A percentile compares a stretch with the other conserved stretches of the same genome.
These are phyloP conservation scores for Pseudogymnoascus sp. DNA, from an alignment of 2,329 filamentous ascomycete species.

Conservation along the genomic window DNA sequence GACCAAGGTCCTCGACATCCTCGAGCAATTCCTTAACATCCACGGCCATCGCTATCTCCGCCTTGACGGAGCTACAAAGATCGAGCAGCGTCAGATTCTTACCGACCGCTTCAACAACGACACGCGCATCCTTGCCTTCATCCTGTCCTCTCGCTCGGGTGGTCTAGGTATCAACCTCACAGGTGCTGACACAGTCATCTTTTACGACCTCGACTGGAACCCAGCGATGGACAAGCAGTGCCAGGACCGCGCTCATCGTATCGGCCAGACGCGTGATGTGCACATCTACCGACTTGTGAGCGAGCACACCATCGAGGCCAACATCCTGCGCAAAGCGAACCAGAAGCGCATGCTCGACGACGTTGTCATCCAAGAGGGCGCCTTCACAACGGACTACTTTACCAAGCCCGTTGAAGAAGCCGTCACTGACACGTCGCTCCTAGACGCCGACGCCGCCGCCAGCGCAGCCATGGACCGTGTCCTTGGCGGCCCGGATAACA, in stretches of 20 bases:
- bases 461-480: slow-evolving; percentile 81
- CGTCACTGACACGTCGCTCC: slow-evolving; percentile 46
- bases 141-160: slow-evolving; percentile 87
- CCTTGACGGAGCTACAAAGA: slow-evolving; percentile 90
- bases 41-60: slow-evolving; percentile 95
- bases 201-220: slow-evolving; percentile 99
- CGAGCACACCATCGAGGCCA: slow-evolving; percentile 93
- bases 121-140: slow-evolving; percentile 85
- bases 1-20: slow-evolving; percentile 95
- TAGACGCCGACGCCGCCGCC: slow-evolving; percentile 62
- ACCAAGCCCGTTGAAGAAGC: slow-evolving; percentile 65
- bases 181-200: slow-evolving; percentile 94
- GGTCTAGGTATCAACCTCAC: slow-evolving; percentile 95
- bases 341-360: slow-evolving; percentile 98
- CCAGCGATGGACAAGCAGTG: slow-evolving; percentile 99
- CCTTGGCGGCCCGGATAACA: slow-evolving; percentile 50
- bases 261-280: slow-evolving; percentile 93
- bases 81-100: slow-evolving; percentile 89
- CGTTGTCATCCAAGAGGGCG: slow-evolving; percentile 95
- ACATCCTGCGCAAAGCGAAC: slow-evolving; percentile 91
- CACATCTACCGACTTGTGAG: slow-evolving; percentile 95
- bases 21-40: slow-evolving; percentile 96
- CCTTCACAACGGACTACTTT: slow-evolving; percentile 95
- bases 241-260: slow-evolving; percentile 93
- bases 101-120: slow-evolving; percentile 97